phyloP scores from a whole-genome alignment of 257 asterid species.

The Ophiorrhiza pumila region DNA sequence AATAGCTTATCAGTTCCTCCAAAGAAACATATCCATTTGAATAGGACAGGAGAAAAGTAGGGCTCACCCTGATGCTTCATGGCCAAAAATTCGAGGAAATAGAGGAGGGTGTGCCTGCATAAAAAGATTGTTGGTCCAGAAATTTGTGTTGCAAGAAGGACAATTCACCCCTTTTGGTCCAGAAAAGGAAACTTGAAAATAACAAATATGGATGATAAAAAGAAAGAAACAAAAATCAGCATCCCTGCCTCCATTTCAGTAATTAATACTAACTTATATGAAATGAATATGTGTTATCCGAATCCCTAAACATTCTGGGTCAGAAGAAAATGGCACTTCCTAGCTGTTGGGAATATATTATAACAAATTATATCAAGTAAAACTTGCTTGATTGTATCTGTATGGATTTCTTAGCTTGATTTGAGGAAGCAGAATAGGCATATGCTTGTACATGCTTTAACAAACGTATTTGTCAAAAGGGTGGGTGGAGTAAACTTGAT shows the following conservation, averaged over 20 bases:
- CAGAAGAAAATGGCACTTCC: background rate
- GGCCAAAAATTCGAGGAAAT: conserved; percentile 92
- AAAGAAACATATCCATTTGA: conserved; percentile 4
- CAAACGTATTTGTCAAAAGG: no score
- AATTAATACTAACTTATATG: background rate
- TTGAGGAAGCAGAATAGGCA: no score
- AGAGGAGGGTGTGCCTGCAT: conserved; percentile 64
- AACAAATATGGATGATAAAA: background rate
- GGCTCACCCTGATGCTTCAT: conserved; percentile 92
- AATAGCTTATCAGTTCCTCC: background rate
- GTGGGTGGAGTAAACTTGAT: no score
- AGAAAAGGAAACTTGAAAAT: background rate
- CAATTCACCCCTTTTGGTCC: no score
- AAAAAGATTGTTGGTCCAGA: conserved; percentile 5
- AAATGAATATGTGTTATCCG: background rate
- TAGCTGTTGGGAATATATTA: no score
- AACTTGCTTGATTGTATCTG: no score
- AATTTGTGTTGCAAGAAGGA: background rate
- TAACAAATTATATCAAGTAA: no score
- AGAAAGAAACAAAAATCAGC: background rate
- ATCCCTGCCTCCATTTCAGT: background rate
- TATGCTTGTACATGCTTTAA: no score
- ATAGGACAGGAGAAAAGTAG: conserved; percentile 19
- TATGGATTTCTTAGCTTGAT: no score
- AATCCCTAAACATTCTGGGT: background rate